Base-by-base conservation (phyloP, 192 early-diverging fungal species). In the Backusella tarrabulga region DNA sequence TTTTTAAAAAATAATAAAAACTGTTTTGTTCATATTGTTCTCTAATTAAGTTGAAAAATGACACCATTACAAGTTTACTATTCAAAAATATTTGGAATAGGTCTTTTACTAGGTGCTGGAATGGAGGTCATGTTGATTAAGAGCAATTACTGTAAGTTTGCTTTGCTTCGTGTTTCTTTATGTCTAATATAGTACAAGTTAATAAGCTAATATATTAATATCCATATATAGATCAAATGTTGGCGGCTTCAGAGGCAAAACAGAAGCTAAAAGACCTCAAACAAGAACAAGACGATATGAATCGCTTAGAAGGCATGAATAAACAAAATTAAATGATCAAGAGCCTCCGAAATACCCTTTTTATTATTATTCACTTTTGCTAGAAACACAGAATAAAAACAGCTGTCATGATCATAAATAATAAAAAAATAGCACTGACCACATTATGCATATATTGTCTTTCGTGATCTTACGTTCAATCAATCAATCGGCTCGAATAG, bases 171-270 rank as follows among this genome's bases (percentile, higher is more conserved):
- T 44, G 42, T 44, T 44, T 15, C 4, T 44, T 12, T 44, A 44
- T 14, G 21, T 23, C 14, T 14, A 44, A 41, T 21, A 44, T 40
- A 19, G 9, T n/a, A 36, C 23, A 35, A 60, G 8, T 1, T 21
- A n/a, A 17, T 50, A 50, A 50, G 11, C 38, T 40, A 11, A n/a
- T 38, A 17, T 29, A 46, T 52, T 12, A 44, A 44, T 17, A 44
- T 29, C 15, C 23, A 7, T 54, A 44, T 11, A n/a, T 75, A 75
- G 74, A 79, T 63, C 77, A 79, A 74, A 79, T 79, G 77, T 68
- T 79, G 11, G 77, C 77, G 15, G 77, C 77, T 54, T 79, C 77
- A 63, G 73, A 79, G 56, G 77, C 77, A 3, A 79, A 79, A n/a
- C 21, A 73, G 11, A 44, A 68, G 9, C 9, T 46, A 6, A 79